phyloP scores from a whole-genome alignment of 2,329 filamentous ascomycete genomes.

The Clonostachys byssicola region DNA sequence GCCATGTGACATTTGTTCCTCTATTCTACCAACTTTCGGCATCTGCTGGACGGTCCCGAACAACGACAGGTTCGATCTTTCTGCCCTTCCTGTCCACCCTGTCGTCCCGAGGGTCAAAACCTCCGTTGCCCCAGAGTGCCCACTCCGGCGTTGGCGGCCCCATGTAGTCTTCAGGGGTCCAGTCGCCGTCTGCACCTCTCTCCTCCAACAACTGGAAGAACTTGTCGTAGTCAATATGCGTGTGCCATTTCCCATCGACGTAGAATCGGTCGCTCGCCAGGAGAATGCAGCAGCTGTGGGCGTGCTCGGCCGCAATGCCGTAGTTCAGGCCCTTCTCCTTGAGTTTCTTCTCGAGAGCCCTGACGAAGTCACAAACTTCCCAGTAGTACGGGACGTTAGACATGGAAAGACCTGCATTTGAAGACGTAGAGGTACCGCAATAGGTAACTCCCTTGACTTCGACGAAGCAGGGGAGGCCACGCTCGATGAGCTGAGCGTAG shows the following conservation, averaged over 20 bases:
- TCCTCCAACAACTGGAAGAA: slow-evolving; percentile 85
- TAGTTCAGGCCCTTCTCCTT: slow-evolving; percentile 70
- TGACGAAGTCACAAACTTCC: slow-evolving; percentile 81
- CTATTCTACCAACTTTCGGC: not conserved
- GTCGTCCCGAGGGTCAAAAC: slow-evolving; percentile 87
- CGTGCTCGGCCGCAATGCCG: slow-evolving; percentile 91
- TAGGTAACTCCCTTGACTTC: slow-evolving; percentile 97
- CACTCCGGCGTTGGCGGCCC: slow-evolving; percentile 81
- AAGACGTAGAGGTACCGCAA: slow-evolving; percentile 84
- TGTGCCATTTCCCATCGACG: slow-evolving; percentile 79
- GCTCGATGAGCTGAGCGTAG: slow-evolving; percentile 84
- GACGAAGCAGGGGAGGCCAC: slow-evolving; percentile 84
- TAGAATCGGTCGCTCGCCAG: slow-evolving; percentile 79
- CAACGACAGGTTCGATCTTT: slow-evolving; percentile 43
- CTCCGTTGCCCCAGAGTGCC: slow-evolving; percentile 92
- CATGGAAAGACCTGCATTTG: slow-evolving; percentile 88
- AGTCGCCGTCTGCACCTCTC: slow-evolving; percentile 60
- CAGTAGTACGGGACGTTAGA: slow-evolving; percentile 95
- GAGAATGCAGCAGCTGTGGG: slow-evolving; percentile 89
- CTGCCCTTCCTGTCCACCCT: slow-evolving; percentile 84
- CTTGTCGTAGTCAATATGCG: slow-evolving; percentile 80
- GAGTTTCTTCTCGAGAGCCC: slow-evolving; percentile 67
- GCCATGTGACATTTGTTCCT: not conserved
- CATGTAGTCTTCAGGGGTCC: slow-evolving; percentile 88
- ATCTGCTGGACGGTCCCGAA: slow-evolving; percentile 19